Base-by-base conservation (phyloP, 768 basidiomycete genomes). In the Pisolithus marmoratus region DNA sequence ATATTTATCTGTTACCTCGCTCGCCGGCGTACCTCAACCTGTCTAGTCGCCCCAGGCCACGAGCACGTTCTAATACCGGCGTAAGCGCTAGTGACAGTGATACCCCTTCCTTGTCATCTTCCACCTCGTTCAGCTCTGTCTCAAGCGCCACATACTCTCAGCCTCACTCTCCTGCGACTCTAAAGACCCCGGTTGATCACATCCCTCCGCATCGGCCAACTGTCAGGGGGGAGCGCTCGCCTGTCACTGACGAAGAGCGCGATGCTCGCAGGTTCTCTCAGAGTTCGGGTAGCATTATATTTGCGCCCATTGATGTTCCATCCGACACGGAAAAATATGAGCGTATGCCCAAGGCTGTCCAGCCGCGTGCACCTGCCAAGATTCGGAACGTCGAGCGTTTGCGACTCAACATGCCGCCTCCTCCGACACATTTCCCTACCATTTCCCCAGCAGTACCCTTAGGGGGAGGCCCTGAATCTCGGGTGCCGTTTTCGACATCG, bases 91-190 rank as follows among this genome's bases (percentile, higher is more conserved):
- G 71, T 49, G 72, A 72, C 52, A 74, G 72, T 46, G 75, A 77
- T 52, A 73, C 72, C n/a, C 76, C 76, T n/a, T 77, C 79, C 9
- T 66, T 80, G 46, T 66, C 70, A 27, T 74, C 74, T 46, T 76
- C 72, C 38, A 63, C 61, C 8, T 75, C 74, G 2, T 62, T 58
- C 51, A 73, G 72, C 48, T 75, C 74, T 4, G 60, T 61, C 3
- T 58, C 63, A 29, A 63, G 63, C 48, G 52, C 50, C 20, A 47
- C 57, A 49, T 66, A 61, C 46, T 72, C 70, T 3, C 63, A 59
- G 22, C 55, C 61, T 46, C 55, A 57, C 63, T 60, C 29, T 53
- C 67, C 63, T 20, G 66, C 57, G 8, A 63, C 61, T 53, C 52
- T 70, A 7, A 60, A 58, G 31, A 67, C 70, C n/a, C 66, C 72